Evolutionary conservation across 2,329 filamentous ascomycete species (phyloP), one percentile per base, ranked within the genome.

Genomic region (Fusarium sp.): DNA sequence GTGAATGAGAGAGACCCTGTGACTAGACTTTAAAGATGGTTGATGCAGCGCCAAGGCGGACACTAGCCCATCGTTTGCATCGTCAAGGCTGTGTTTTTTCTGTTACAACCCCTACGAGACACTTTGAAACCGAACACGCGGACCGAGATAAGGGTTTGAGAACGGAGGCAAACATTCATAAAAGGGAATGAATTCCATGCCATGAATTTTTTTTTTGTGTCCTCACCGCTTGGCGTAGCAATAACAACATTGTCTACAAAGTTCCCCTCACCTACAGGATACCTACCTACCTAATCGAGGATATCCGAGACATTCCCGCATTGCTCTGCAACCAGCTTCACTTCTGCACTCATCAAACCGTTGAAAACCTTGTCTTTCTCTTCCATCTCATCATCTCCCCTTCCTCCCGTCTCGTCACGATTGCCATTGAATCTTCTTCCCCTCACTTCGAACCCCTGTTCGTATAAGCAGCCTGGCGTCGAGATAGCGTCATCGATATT

Each of bases 401-500:
- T 64, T 20, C 18, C 20, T 41, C 23, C 20, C 30, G 20, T 30
- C 43, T 72, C 27, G 48, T 57, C 10, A 11, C 32, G 23, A 20
- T 63, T 4, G 9, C 16, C 30, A 35, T 43, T 41, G 27, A 30
- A 35, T 54, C 39, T 30, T 37, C 34, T 52, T 25, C 54, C 45
- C 72, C 72, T 69, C 52, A 61, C 34, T 25, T 30, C 18, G n/a
- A 72, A 72, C 64, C 72, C 72, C 68, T 75, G 62, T 74, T 60
- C 65, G 50, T 45, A 23, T 34, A 62, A 75, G 72, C 68, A 30
- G 35, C 54, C 66, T 73, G 61, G 37, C 66, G 64, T 76, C 66
- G 68, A 68, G 58, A 66, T 64, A 75, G 74, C 74, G 74, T 76
- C 74, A 76, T 76, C 74, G 74, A 76, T 73, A 57, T 34, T 54